Evolutionary conservation across 331 rosid species (phyloP).

Genomic region (Erythrophleum ivorense): DNA sequence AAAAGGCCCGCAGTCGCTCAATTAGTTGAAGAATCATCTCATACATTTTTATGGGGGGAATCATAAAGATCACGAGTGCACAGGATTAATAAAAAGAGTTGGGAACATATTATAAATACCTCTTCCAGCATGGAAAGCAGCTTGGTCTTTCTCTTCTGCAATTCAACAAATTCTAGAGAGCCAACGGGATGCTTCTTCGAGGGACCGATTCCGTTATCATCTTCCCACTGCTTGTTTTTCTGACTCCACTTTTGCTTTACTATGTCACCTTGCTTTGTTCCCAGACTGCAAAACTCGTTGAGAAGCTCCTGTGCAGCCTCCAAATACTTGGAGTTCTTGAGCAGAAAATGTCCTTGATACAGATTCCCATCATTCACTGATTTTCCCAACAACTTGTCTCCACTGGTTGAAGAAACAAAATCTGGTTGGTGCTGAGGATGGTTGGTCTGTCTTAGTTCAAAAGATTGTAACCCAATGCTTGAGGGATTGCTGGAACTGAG

Average conservation of each 20-base stretch:
- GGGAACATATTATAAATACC: conserved; percentile 48
- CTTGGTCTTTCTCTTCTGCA: conserved; percentile 86
- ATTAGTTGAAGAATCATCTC: no score
- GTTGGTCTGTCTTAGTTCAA: conserved; percentile 63
- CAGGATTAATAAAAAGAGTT: conserved; percentile 25
- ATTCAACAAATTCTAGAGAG: conserved; percentile 78
- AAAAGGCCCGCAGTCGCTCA: conserved; percentile 44
- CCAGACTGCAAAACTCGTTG: conserved; percentile 89
- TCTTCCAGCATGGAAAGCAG: conserved; percentile 91
- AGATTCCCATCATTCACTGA: conserved; percentile 41
- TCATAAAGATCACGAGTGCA: no score
- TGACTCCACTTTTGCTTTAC: conserved; percentile 52
- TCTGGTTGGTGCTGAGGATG: conserved; percentile 40
- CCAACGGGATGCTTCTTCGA: conserved; percentile 58
- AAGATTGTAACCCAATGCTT: conserved; percentile 71
- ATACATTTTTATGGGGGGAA: no score
- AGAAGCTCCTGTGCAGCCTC: conserved; percentile 74
- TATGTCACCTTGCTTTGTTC: conserved; percentile 52
- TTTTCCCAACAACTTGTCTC: conserved; percentile 48
- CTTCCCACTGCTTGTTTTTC: conserved; percentile 61
- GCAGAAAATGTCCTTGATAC: conserved; percentile 54
- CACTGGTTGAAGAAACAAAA: conserved; percentile 36
- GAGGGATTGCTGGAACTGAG: conserved; percentile 78
- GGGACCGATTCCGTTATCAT: conserved; percentile 46
- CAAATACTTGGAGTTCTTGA: conserved; percentile 70